A percentile compares a stretch with the other conserved stretches of the same genome.
These are phyloP conservation scores for Botrytis byssoidea DNA, from an alignment of 2,329 filamentous ascomycete genomes.

Conservation along the genomic window DNA sequence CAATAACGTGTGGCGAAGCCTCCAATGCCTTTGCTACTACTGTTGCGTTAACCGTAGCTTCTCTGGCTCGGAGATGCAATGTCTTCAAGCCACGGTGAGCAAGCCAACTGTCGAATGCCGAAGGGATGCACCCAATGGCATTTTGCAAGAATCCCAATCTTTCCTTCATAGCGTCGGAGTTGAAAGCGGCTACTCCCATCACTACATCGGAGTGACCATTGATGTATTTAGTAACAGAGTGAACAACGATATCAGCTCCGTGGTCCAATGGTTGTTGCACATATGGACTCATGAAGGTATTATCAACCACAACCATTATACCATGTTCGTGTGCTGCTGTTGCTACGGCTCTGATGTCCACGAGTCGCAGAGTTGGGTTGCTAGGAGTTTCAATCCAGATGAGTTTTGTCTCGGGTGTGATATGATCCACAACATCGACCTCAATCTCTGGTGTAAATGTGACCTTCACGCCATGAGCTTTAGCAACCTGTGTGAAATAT, in stretches of 20 bases:
- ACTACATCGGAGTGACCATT: constrained; percentile 96
- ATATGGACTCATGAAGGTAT: constrained; percentile 96
- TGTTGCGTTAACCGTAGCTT: constrained; percentile 79
- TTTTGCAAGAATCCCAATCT: constrained; percentile 92
- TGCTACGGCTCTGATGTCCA: constrained; percentile 87
- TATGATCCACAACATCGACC: constrained; percentile 79
- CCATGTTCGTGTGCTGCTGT: constrained; percentile 81
- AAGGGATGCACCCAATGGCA: constrained; percentile 92
- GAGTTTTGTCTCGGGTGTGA: constrained; percentile 84
- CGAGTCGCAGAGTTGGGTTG: constrained; percentile 89
- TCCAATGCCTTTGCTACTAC: constrained; percentile 75
- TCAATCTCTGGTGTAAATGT: constrained; percentile 94
- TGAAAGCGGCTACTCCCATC: constrained; percentile 96
- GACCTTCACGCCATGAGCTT: constrained; percentile 89
- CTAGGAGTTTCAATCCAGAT: constrained; percentile 97
- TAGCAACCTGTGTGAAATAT: constrained; percentile 97
- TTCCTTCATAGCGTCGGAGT: constrained; percentile 73
- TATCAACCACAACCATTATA: constrained; percentile 96
- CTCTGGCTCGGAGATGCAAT: constrained; percentile 84
- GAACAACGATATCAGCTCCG: constrained; percentile 94
- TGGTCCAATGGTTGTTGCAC: constrained; percentile 94
- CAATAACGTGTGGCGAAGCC: constrained; percentile 74
- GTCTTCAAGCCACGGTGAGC: constrained; percentile 97
- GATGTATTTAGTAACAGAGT: constrained; percentile 98
- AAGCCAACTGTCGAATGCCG: constrained; percentile 95